Percentiles rank a stretch among this genome's conserved stretches.
Conservation (phyloP, 2,329 filamentous ascomycete genomes). For the Chaetomium sp. region DNA sequence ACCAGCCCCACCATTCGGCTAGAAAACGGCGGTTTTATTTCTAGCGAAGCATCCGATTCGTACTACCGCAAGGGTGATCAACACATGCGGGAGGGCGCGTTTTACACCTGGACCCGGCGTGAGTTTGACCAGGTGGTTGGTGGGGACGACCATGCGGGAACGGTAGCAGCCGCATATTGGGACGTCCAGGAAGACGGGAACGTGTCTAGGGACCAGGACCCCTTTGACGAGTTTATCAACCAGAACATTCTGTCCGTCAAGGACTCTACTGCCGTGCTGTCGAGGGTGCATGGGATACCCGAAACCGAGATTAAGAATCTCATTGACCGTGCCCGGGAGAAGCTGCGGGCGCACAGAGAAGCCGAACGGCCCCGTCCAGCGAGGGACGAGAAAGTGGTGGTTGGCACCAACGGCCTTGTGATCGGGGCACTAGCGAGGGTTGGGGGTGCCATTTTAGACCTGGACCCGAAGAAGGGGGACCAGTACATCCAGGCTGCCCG, state of each 20-base stretch:
- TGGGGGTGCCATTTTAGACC: conserved; percentile 57
- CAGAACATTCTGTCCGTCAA: conserved; percentile 80
- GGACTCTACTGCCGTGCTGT: conserved; percentile 61
- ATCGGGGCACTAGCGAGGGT: conserved; percentile 76
- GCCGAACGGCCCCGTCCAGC: conserved; percentile 68
- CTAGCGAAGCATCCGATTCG: conserved; percentile 88
- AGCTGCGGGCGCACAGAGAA: conserved; percentile 65
- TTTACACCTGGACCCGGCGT: conserved; percentile 86
- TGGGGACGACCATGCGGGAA: conserved; percentile 53
- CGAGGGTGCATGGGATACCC: conserved; percentile 66
- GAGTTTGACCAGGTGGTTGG: conserved; percentile 76
- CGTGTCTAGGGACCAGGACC: conserved; percentile 72
- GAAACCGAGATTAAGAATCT: conserved; percentile 62
- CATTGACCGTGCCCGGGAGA: conserved; percentile 59
- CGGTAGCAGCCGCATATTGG: conserved; percentile 77
- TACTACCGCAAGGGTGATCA: conserved; percentile 64
- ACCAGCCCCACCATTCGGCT: conserved; percentile 63
- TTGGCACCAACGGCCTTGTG: conserved; percentile 81
- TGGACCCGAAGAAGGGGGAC: conserved; percentile 51
- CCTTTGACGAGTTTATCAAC: conserved; percentile 88
- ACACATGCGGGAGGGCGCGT: conserved; percentile 85
- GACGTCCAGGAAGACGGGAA: conserved; percentile 80
- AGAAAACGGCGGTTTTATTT: conserved; percentile 68
- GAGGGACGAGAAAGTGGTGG: conserved; percentile 82
- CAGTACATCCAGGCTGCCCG: conserved; percentile 61